A percentile compares a stretch with the other conserved stretches of the same genome.
These are phyloP conservation scores for Massariosphaeria phaeospora DNA, from an alignment of 495 filamentous ascomycete genomes.

Conservation along the genomic window DNA sequence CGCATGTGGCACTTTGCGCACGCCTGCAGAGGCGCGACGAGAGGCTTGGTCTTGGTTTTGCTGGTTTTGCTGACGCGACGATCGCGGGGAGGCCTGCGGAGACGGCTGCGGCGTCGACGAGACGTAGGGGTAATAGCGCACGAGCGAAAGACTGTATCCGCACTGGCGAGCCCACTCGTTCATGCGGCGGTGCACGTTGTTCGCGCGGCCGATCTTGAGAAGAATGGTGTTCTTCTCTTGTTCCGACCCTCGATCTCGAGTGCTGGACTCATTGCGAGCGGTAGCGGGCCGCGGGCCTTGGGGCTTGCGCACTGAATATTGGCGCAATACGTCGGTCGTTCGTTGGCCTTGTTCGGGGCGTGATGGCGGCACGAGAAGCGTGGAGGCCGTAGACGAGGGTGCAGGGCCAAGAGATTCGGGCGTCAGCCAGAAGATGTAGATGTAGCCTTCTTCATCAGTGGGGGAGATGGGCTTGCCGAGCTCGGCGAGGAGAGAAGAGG, in stretches of 20 bases:
- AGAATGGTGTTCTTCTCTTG: conserved; percentile 59
- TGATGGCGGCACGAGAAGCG: conserved; percentile 49
- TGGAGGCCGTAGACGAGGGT: conserved; percentile 54
- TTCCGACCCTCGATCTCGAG: no score
- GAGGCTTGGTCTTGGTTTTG: conserved; percentile 24
- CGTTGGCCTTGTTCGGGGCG: conserved; percentile 47
- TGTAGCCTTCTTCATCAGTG: conserved; percentile 82
- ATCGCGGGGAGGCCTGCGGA: conserved; percentile 26
- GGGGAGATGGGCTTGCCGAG: conserved; percentile 75
- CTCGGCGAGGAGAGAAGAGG: conserved; percentile 63
- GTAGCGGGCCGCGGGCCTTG: conserved; percentile 24
- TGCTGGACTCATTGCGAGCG: not conserved
- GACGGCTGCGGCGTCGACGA: conserved; percentile 48
- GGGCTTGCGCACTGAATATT: conserved; percentile 44
- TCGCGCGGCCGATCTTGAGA: conserved; percentile 87
- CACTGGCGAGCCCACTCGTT: conserved; percentile 94
- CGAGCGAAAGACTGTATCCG: conserved; percentile 74
- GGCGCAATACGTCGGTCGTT: conserved; percentile 61
- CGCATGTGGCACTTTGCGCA: conserved; percentile 70
- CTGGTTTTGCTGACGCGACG: conserved; percentile 23
- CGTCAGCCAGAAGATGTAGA: conserved; percentile 96
- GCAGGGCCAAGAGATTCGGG: conserved; percentile 48
- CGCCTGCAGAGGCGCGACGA: conserved; percentile 28
- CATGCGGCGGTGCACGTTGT: conserved; percentile 83
- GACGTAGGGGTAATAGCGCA: conserved; percentile 87